Evolutionary conservation across 2,329 filamentous ascomycete genomes (phyloP).

Genomic region (Sphaceloma murrayae): DNA sequence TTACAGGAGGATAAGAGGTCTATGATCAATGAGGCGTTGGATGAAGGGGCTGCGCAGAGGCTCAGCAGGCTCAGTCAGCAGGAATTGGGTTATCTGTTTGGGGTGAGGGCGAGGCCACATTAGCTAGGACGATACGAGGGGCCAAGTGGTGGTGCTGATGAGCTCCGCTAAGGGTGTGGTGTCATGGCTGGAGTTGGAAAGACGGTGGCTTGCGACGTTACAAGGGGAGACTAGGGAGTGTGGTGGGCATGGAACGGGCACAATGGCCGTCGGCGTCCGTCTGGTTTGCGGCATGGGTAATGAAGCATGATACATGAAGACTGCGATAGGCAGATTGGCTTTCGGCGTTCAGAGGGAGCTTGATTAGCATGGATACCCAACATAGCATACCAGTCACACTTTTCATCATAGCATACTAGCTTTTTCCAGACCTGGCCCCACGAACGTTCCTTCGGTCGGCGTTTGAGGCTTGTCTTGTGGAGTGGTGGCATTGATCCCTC

Average conservation of each 20-base stretch:
- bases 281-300: not conserved
- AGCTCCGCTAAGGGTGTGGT: too few species aligned
- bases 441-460: too few species aligned
- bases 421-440: too few species aligned
- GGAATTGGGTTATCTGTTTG: slow-evolving; percentile 65
- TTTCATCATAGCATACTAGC: too few species aligned
- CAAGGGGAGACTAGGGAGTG: too few species aligned
- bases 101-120: slow-evolving; percentile 20
- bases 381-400: too few species aligned
- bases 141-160: not conserved
- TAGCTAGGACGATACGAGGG: not conserved
- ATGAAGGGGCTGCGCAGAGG: slow-evolving; percentile 59
- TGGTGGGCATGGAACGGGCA: not conserved
- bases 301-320: not conserved
- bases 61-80: slow-evolving; percentile 55
- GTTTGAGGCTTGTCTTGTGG: too few species aligned
- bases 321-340: not conserved
- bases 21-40: slow-evolving; percentile 68
- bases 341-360: not conserved
- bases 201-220: too few species aligned
- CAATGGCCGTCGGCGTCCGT: too few species aligned
- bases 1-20: slow-evolving; percentile 70
- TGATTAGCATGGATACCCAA: not conserved
- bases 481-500: slow-evolving; percentile 23
- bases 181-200: too few species aligned